A percentile compares a stretch with the other conserved stretches of the same genome.
Conservation (phyloP, 306 rosid genomes). For the Purshia tridentata region DNA sequence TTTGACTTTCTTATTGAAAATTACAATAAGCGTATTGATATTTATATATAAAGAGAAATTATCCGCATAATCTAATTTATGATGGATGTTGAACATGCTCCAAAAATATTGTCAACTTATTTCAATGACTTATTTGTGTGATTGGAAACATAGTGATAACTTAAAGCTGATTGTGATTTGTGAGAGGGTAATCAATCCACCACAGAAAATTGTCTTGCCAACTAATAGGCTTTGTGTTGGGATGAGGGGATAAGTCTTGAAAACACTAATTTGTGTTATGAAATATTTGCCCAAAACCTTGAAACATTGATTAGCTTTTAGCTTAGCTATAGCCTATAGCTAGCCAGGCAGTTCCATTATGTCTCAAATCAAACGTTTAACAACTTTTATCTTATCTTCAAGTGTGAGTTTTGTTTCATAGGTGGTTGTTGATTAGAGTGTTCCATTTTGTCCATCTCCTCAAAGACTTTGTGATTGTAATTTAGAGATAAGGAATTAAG, state of each 20-base stretch:
- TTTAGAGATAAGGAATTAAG: background rate
- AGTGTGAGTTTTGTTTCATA: background rate
- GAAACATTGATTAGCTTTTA: background rate
- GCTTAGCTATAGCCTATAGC: no score
- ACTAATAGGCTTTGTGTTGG: background rate
- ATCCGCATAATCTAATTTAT: no score
- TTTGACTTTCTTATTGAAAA: no score
- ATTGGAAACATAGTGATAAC: no score
- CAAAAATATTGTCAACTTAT: background rate
- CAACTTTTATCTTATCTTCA: background rate
- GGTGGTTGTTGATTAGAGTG: background rate
- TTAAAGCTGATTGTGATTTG: no score
- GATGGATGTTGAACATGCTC: background rate
- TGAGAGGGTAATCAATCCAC: background rate
- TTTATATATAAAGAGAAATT: no score
- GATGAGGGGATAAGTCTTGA: background rate
- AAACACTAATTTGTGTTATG: background rate
- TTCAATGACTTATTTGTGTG: no score
- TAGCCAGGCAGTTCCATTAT: background rate
- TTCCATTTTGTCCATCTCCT: background rate
- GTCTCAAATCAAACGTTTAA: background rate
- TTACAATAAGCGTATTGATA: no score
- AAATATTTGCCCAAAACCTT: background rate
- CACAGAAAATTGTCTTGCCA: background rate
- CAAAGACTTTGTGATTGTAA: background rate